A percentile compares a stretch with the other conserved stretches of the same genome.
phyloP scores from a whole-genome alignment of 1,139 yeast species.

The Hyphopichia burtonii region DNA sequence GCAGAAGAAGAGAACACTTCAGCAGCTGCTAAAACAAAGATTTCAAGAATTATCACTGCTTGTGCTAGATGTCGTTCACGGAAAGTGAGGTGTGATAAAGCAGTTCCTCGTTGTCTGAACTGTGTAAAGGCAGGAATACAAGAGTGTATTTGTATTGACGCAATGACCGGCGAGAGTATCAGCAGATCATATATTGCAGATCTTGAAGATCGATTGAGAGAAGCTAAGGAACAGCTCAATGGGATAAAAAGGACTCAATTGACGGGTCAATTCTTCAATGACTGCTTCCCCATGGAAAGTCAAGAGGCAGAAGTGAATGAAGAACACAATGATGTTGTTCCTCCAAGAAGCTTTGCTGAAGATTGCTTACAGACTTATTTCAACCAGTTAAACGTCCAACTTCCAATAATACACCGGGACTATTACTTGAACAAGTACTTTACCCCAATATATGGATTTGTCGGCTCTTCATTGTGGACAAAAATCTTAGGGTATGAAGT shows the following conservation, averaged over 20 bases:
- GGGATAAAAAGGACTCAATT: neutral
- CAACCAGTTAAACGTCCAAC: constrained; percentile 8
- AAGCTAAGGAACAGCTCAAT: neutral
- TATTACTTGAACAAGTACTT: constrained; percentile 9
- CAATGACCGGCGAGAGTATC: constrained; percentile 7
- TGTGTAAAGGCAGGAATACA: constrained; percentile 8
- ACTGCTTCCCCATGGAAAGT: constrained; percentile 6
- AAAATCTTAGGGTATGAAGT: constrained; percentile 3
- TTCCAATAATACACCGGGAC: constrained; percentile 13
- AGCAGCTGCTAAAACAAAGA: neutral
- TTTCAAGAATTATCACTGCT: constrained; percentile 12
- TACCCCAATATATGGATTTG: constrained; percentile 10
- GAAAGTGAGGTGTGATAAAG: constrained; percentile 11
- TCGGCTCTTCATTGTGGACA: constrained; percentile 7
- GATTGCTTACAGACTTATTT: constrained; percentile 8
- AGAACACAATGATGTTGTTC: constrained; percentile 5
- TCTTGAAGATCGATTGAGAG: constrained; percentile 1
- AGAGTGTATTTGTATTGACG: constrained; percentile 13
- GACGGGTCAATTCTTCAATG: constrained; percentile 1
- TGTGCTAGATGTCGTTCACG: constrained; percentile 12
- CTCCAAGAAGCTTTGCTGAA: constrained; percentile 8
- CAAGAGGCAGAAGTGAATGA: constrained; percentile 1
- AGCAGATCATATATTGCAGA: constrained; percentile 4
- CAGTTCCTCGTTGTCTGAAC: constrained; percentile 11
- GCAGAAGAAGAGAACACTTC: no score